Conservation (phyloP, 1,139 yeast genomes). For the Candida pseudoviswanathii region DNA sequence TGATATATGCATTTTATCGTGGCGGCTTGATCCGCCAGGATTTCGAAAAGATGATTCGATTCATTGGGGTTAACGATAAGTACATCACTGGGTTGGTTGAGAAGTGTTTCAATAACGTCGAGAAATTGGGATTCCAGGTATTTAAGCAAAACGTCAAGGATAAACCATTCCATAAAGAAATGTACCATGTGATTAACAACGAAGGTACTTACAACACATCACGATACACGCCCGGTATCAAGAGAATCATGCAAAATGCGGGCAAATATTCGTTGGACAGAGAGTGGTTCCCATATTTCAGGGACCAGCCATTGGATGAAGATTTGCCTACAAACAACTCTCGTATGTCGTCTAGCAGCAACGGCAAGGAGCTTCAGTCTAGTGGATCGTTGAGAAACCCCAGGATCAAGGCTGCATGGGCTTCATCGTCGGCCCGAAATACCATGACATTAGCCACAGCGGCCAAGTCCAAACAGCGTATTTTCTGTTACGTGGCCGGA, state of each 20-base stretch:
- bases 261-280: constrained; percentile 54
- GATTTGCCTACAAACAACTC: constrained; percentile 35
- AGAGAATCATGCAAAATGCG: constrained; percentile 55
- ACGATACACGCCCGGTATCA: constrained; percentile 73
- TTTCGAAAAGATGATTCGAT: constrained; percentile 66
- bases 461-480: constrained; percentile 60
- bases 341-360: constrained; percentile 20
- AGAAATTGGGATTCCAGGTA: constrained; percentile 65
- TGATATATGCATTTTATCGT: constrained; percentile 77
- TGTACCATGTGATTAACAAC: constrained; percentile 66
- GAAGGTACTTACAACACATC: constrained; percentile 73
- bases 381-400: constrained; percentile 62
- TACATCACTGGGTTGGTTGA: constrained; percentile 53
- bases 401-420: constrained; percentile 83
- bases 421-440: constrained; percentile 32
- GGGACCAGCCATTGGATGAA: constrained; percentile 72
- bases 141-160: constrained; percentile 52
- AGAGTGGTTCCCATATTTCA: constrained; percentile 68
- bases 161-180: constrained; percentile 43
- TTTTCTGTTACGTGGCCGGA: constrained; percentile 84
- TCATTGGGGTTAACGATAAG: constrained; percentile 62
- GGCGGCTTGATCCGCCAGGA: constrained; percentile 84
- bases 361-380: constrained; percentile 13
- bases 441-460: constrained; percentile 6
- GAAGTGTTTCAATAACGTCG: constrained; percentile 64